These are phyloP conservation scores for Mycena amicta DNA, from an alignment of 768 basidiomycete genomes.

Conservation along the genomic window DNA sequence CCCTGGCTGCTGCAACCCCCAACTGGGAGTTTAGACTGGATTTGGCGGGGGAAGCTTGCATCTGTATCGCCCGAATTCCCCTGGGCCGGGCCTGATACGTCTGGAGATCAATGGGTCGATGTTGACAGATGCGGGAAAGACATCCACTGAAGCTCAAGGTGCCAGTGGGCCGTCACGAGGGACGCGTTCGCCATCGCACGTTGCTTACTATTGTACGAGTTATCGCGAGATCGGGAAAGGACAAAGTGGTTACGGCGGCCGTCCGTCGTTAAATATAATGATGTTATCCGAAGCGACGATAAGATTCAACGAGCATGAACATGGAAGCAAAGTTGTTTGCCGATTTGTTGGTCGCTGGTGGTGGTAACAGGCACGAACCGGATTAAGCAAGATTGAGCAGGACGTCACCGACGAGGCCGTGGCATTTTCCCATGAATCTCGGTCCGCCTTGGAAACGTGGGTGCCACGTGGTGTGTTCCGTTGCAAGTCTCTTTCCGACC, in stretches of 20 bases:
- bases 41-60: neutral
- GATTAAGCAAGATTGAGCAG: neutral
- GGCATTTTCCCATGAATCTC: neutral
- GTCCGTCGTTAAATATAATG: too few relatives aligned
- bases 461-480: constrained; percentile 43
- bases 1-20: neutral
- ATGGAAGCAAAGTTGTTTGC: neutral
- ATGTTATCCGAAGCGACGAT: neutral
- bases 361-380: neutral
- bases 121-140: neutral
- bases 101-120: neutral
- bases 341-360: neutral
- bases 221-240: too few relatives aligned
- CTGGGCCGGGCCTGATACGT: neutral
- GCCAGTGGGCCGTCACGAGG: too few relatives aligned
- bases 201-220: neutral
- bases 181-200: neutral
- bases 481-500: constrained; percentile 18
- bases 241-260: too few relatives aligned
- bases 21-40: neutral
- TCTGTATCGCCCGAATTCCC: too few relatives aligned
- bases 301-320: neutral
- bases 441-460: constrained; percentile 31
- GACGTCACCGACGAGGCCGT: neutral
- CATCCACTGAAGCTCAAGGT: neutral